A percentile compares a stretch with the other conserved stretches of the same genome.
These are phyloP conservation scores for Acanthamoeba royreba DNA, from an alignment of 208 protist species.

Conservation along the genomic window DNA sequence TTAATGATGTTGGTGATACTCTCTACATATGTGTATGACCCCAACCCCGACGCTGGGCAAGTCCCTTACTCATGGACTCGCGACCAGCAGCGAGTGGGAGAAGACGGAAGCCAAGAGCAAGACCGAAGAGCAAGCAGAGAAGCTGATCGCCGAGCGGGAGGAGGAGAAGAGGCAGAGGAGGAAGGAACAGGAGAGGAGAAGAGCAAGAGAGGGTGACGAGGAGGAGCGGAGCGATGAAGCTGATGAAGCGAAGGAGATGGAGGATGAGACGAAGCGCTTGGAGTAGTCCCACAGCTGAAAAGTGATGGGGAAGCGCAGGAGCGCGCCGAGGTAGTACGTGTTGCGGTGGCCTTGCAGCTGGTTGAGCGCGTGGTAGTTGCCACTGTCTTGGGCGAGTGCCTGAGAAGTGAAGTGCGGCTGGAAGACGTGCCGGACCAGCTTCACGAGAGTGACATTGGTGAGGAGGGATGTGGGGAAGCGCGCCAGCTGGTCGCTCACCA, in stretches of 20 bases:
- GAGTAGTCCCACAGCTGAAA: slow-evolving; percentile 1
- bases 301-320: not conserved
- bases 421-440: slow-evolving; percentile 2
- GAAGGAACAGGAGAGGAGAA: not conserved
- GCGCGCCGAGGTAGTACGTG: not conserved
- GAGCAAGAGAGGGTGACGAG: not conserved
- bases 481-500: not conserved
- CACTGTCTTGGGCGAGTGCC: not conserved
- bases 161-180: not conserved
- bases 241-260: not conserved
- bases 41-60: too few species aligned
- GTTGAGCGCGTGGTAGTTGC: not conserved
- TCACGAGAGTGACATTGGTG: not conserved
- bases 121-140: too few species aligned
- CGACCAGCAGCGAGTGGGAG: too few species aligned
- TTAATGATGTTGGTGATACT: too few species aligned
- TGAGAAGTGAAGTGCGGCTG: slow-evolving; percentile 11
- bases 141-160: too few species aligned
- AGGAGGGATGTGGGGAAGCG: not conserved
- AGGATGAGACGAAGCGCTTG: not conserved
- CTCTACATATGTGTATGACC: too few species aligned
- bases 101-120: too few species aligned
- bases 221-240: not conserved
- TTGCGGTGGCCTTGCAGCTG: not conserved
- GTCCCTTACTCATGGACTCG: too few species aligned